Evolutionary conservation across 2,329 filamentous ascomycete species (phyloP).

Genomic region (Ophiocordyceps camponoti-floridani): DNA sequence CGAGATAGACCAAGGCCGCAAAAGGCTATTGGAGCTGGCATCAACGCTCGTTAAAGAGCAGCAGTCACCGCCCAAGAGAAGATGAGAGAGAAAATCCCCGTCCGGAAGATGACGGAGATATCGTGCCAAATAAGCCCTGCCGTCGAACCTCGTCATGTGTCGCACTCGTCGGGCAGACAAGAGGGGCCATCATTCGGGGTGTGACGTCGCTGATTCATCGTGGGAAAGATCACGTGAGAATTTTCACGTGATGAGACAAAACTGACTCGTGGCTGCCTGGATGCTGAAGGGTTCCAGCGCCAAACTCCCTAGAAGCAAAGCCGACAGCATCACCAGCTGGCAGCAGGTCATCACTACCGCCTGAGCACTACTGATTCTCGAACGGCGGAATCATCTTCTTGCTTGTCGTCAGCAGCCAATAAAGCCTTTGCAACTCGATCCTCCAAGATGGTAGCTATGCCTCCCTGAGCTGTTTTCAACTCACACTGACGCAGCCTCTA

Average conservation of each 20-base stretch:
- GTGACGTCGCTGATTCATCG: not conserved
- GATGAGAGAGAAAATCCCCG: not conserved
- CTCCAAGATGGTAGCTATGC: slow-evolving; percentile 7
- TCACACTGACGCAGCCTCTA: not conserved
- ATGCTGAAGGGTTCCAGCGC: not conserved
- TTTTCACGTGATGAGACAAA: not conserved
- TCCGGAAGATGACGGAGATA: not conserved
- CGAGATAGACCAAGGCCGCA: too few relatives aligned
- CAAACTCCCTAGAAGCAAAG: not conserved
- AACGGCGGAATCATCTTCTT: not conserved
- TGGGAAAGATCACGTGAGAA: not conserved
- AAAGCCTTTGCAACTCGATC: slow-evolving; percentile 8
- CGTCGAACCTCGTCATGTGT: not conserved
- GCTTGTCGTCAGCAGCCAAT: not conserved
- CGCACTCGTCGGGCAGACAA: too few relatives aligned
- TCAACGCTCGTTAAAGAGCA: not conserved
- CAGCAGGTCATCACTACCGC: not conserved
- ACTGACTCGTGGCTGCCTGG: not conserved
- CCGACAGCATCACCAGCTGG: not conserved
- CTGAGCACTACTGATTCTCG: too few relatives aligned
- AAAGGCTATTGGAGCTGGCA: not conserved
- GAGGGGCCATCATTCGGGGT: not conserved
- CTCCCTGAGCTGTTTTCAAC: not conserved
- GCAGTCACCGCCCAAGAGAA: not conserved
- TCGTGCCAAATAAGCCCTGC: not conserved